Percentiles rank a stretch among this genome's conserved stretches.
These are phyloP conservation scores for Sanghuangporus baumii DNA, from an alignment of 1,284 basidiomycete genomes.

Conservation along the genomic window DNA sequence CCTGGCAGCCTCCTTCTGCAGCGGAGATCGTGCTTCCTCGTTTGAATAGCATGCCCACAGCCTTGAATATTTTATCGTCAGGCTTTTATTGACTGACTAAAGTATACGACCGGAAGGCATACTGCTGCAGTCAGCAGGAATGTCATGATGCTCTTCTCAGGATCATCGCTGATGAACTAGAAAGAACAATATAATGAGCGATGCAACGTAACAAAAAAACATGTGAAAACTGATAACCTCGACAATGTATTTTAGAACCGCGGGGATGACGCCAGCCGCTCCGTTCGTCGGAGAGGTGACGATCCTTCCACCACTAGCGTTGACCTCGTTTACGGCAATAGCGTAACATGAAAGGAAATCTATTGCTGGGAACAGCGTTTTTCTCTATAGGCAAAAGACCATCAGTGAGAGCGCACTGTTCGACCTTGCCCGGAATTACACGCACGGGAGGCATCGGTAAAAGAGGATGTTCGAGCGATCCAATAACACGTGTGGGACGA, in stretches of 20 bases:
- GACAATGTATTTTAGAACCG: conserved; percentile 82
- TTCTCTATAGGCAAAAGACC: conserved; percentile 45
- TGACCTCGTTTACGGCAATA: conserved; percentile 88
- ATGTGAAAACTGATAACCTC: conserved; percentile 43
- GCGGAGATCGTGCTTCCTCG: conserved; percentile 94
- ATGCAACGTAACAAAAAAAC: not conserved
- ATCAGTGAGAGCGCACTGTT: not conserved
- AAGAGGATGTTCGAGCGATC: conserved; percentile 79
- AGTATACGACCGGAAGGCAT: conserved; percentile 24
- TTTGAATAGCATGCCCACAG: conserved; percentile 96
- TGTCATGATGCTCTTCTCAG: conserved; percentile 80
- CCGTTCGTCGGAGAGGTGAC: conserved; percentile 93
- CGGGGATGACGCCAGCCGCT: conserved; percentile 88
- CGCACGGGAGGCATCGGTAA: conserved; percentile 77
- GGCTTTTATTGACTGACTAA: not conserved
- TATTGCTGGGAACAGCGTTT: conserved; percentile 85
- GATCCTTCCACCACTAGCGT: conserved; percentile 88
- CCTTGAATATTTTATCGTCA: conserved; percentile 35
- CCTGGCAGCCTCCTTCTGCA: conserved; percentile 89
- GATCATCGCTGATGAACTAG: conserved; percentile 85
- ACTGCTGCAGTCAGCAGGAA: conserved; percentile 82
- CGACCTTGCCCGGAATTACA: conserved; percentile 8
- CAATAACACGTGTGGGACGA: conserved; percentile 56
- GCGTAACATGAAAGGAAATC: conserved; percentile 93
- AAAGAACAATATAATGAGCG: conserved; percentile 6